These are phyloP conservation scores for Phytophthora palmivora DNA, from an alignment of 352 stramenopile genomes.

Conservation along the genomic window DNA sequence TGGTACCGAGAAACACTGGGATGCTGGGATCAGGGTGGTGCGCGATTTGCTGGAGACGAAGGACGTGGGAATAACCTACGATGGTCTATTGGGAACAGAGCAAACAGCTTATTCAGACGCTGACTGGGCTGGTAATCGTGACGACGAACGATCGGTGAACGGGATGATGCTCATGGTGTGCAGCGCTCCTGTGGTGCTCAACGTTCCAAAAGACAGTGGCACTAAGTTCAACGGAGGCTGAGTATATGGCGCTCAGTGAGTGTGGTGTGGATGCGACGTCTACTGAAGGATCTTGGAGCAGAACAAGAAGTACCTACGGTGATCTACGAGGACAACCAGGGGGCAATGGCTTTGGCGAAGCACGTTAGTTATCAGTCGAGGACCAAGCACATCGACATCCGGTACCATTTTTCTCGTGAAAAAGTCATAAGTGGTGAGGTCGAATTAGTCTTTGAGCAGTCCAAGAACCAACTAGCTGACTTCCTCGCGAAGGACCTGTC, in stretches of 20 bases:
- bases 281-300: conserved; percentile 17
- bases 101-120: too few species aligned
- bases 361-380: conserved; percentile 29
- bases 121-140: too few species aligned
- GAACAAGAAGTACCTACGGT: conserved; percentile 2
- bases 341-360: conserved; percentile 32
- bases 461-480: conserved; percentile 33
- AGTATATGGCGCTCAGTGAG: conserved; percentile 37
- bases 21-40: too few species aligned
- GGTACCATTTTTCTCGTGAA: conserved; percentile 30
- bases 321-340: conserved; percentile 38
- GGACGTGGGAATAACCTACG: too few species aligned
- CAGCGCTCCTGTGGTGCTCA: conserved; percentile 20
- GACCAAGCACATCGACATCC: conserved; percentile 37
- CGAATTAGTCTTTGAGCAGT: conserved; percentile 23
- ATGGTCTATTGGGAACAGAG: too few species aligned
- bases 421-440: conserved; percentile 23
- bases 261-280: conserved; percentile 21
- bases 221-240: conserved; percentile 32
- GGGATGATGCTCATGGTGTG: conserved; percentile 23
- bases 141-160: conserved; percentile 23
- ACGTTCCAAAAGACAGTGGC: conserved; percentile 29
- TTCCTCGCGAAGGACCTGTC: conserved; percentile 30
- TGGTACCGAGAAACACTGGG: too few species aligned
- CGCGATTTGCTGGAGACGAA: too few species aligned